Base-by-base conservation (phyloP, 306 rosid genomes). In the Chamaecrista fasciculata region DNA sequence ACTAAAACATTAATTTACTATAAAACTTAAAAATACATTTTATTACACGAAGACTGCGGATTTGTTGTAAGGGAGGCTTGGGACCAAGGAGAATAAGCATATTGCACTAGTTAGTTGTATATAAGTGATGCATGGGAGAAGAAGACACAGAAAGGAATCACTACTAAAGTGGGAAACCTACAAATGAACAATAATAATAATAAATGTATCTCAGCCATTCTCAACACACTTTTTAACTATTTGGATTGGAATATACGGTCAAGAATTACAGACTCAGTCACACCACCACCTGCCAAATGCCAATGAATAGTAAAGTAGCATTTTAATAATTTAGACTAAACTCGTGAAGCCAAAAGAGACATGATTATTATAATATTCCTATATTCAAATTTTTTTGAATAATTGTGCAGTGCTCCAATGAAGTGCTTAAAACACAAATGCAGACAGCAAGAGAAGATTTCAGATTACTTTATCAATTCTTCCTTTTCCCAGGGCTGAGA, bases 41-140 rank as follows among this genome's bases (percentile, higher is more conserved):
- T n/a, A n/a, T n/a, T n/a, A n/a, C n/a, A n/a, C n/a, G n/a, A n/a
- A n/a, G n/a, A n/a, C n/a, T n/a, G n/a, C n/a, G n/a, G n/a, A n/a
- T n/a, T n/a, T n/a, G n/a, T n/a, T n/a, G n/a, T n/a, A n/a, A n/a
- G n/a, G n/a, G n/a, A n/a, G n/a, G n/a, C n/a, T n/a, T n/a, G n/a
- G n/a, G n/a, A n/a, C n/a, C n/a, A 20, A 80, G 43, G 20, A 72
- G 53, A 20, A 76, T 53, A 36, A 78, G 42, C 86, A 75, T 37
- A 62, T 51, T 77, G 31, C 23, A 49, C 57, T n/a, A 48, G 23
- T 14, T 18, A 21, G 23, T 43, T 66, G 33, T 8, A 31, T n/a
- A n/a, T n/a, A n/a, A n/a, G n/a, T 10, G 70, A 57, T 61, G 59
- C 77, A 79, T 55, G 29, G 60, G 55, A 40, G 48, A 49, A 16